Evolutionary conservation across 1,284 basidiomycete species (phyloP), one percentile per base, ranked within the genome.

Genomic region (Mrakiaceae sp.): DNA sequence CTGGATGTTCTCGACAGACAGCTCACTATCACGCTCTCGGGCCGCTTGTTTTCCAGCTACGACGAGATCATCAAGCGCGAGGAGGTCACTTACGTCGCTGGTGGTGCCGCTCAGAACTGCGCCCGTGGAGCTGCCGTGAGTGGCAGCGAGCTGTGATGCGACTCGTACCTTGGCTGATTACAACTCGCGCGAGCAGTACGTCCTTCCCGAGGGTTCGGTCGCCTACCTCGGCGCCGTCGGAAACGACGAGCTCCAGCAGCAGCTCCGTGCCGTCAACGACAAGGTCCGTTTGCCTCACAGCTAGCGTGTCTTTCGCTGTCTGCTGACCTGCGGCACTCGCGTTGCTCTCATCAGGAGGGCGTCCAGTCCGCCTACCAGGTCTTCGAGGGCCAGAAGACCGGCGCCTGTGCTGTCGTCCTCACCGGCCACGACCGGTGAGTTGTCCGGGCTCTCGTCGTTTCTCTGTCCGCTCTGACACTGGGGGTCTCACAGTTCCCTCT

Each of bases 141-240:
- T 84, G 39, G 27, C 27, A 27, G 27, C 27, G 27, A 27, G 27
- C 27, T 27, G 27, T 27, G 27, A 27, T 27, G 27, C 2, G 27
- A 27, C 27, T 27, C 27, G 27, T 27, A 27, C 27, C 27, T 27
- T 27, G 27, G 27, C 27, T 27, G 27, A 27, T 27, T 27, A 27
- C 27, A 27, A 27, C 27, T 27, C 58, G 42, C 9, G 49, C 42
- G 44, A 64, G 1, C 72, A 95, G 92, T 97, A 96, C 74, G 80
- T 94, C 62, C 84, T 95, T 58, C 92, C 93, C 5, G 81, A 84
- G n/a, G 79, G 84, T 66, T 94, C 92, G 14, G 95, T 97, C 61
- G 95, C 93, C 48, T 99, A 92, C 81, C 84, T 93, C 51, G 96
- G 96, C 40, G 88, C 87, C 70, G 96, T 99, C 68, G 96, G 96